Base-by-base conservation (phyloP, 441 rosid species). In the Adansonia madagascariensis region DNA sequence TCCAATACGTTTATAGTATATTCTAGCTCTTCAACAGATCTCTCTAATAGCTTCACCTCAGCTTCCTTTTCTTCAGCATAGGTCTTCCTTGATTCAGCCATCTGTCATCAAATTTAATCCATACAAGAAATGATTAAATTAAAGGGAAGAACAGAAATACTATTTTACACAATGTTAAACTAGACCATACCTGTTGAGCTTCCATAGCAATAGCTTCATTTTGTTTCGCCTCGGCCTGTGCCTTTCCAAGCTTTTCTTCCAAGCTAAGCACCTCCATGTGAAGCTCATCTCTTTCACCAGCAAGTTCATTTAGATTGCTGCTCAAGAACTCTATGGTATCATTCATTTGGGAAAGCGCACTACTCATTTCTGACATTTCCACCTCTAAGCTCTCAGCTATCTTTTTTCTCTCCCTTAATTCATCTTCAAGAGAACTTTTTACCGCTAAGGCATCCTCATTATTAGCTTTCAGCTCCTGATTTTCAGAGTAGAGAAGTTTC, bases 1-100 rank as follows among this genome's bases (percentile, higher is more conserved):
- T 97, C 98, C 73, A 94, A 90, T 60, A 90, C 91, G 73, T 93
- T 86, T 78, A 95, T 82, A 20, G 97, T 97, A 79, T 86, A 83
- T 80, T 92, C 99, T 64, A 97, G 93, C 94, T 92, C 93, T 85
- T 95, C 95, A 79, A 97, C 90, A 46, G 99, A 97, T 82, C 88
- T 91, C 89, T 97, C 99, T 80, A 97, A 84, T 55, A 93, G 89
- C 84, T 86, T 89, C 76, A 92, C 97, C 85, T 97, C 98, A 70
- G 87, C 91, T 88, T 94, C 99, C 86, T 90, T 92, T 53, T 92
- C 97, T 75, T 91, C 96, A 56, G 94, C 94, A 83, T 88, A 85
- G 60, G 76, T 83, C 84, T 87, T 89, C 86, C 85, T 89, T 63
- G 91, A 92, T 84, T 92, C 98, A 80, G 97, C 93, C 71, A 85